Evolutionary conservation across 2,329 filamentous ascomycete species (phyloP).

Genomic region (Elsinoe necatrix): DNA sequence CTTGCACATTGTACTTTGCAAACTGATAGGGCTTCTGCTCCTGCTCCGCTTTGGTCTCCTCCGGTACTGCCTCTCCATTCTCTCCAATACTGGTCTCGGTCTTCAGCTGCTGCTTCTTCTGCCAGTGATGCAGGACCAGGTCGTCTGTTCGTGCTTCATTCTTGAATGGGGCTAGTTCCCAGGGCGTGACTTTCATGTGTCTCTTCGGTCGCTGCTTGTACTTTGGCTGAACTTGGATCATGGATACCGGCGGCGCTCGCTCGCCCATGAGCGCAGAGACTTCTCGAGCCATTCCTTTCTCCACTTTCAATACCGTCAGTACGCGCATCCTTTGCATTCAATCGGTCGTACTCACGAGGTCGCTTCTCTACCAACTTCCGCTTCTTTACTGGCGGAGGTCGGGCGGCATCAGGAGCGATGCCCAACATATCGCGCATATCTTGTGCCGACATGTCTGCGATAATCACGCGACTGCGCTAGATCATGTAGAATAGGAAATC

Average conservation of each 20-base stretch:
- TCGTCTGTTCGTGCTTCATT: constrained; percentile 69
- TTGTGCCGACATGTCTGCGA: constrained; percentile 21
- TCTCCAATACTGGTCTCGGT: constrained; percentile 23
- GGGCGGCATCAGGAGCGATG: constrained; percentile 54
- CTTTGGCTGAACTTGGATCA: constrained; percentile 42
- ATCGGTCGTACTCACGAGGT: constrained; percentile 37
- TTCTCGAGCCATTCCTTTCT: constrained; percentile 42
- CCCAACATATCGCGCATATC: constrained; percentile 87
- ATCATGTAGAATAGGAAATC: background rate
- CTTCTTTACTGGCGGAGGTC: constrained; percentile 58
- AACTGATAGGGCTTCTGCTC: constrained; percentile 51
- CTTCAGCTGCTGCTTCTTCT: constrained; percentile 45
- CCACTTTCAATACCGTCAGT: constrained; percentile 16
- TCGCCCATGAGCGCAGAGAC: constrained; percentile 44
- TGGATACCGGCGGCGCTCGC: constrained; percentile 41
- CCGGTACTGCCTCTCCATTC: constrained; percentile 23
- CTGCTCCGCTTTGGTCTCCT: constrained; percentile 26
- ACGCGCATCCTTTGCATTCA: background rate
- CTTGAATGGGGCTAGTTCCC: constrained; percentile 57
- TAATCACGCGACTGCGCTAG: constrained; percentile 4
- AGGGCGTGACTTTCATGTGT: constrained; percentile 34
- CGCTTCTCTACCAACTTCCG: constrained; percentile 56
- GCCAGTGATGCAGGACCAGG: constrained; percentile 73
- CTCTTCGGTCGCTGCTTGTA: constrained; percentile 44
- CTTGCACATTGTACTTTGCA: constrained; percentile 78